These are phyloP conservation scores for Xylaria polymorpha DNA, from an alignment of 2,329 filamentous ascomycete species.

Conservation along the genomic window DNA sequence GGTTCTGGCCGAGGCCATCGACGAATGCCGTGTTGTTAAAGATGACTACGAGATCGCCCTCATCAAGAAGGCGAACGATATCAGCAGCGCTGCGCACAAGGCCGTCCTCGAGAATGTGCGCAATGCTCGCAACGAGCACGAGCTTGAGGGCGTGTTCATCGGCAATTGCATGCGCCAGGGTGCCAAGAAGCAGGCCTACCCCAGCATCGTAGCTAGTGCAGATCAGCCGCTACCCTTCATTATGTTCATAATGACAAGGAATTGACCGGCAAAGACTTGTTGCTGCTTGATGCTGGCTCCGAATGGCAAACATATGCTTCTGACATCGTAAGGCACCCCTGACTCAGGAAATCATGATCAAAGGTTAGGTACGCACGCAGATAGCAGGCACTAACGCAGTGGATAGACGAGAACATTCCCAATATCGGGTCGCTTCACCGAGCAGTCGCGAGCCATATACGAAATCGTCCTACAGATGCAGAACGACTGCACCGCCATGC, in stretches of 20 bases:
- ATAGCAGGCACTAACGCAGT: slow-evolving; percentile 38
- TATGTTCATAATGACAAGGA: slow-evolving; percentile 84
- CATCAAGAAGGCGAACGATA: slow-evolving; percentile 76
- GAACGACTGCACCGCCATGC: slow-evolving; percentile 75
- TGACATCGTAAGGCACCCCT: slow-evolving; percentile 64
- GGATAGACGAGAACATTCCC: slow-evolving; percentile 85
- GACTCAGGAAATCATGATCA: background rate
- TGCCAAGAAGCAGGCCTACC: slow-evolving; percentile 86
- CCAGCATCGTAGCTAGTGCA: slow-evolving; percentile 83
- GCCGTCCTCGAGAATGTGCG: slow-evolving; percentile 71
- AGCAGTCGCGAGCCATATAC: slow-evolving; percentile 80
- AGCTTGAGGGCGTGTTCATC: slow-evolving; percentile 85
- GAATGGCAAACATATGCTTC: slow-evolving; percentile 80
- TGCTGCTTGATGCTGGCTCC: slow-evolving; percentile 86
- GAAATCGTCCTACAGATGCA: slow-evolving; percentile 90
- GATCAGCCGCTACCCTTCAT: slow-evolving; percentile 85
- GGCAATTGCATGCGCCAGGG: slow-evolving; percentile 79
- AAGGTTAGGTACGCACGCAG: background rate
- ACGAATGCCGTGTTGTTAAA: slow-evolving; percentile 76
- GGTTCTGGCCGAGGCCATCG: slow-evolving; percentile 71
- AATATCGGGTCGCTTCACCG: slow-evolving; percentile 75
- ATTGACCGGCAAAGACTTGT: slow-evolving; percentile 76
- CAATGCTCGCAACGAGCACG: slow-evolving; percentile 78
- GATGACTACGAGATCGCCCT: slow-evolving; percentile 79
- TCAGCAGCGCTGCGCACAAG: slow-evolving; percentile 75